Evolutionary conservation across 2,329 filamentous ascomycete species (phyloP).

Genomic region (Epichloe brachyelytri): DNA sequence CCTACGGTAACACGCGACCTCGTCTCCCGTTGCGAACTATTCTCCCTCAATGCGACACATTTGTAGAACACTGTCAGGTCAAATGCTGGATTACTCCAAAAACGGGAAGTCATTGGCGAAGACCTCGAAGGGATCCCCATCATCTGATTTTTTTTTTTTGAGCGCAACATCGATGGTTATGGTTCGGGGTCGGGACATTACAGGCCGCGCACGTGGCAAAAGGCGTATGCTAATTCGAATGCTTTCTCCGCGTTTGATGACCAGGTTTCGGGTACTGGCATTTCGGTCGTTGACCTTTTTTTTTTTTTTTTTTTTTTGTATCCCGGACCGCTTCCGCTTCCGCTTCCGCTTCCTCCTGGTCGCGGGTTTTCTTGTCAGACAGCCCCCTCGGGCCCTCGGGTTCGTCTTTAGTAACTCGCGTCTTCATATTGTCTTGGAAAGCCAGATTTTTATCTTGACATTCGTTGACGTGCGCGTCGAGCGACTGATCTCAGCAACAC

Average conservation of each 20-base stretch:
- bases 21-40: background rate
- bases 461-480: too few relatives aligned
- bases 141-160: background rate
- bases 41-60: background rate
- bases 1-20: background rate
- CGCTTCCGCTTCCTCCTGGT: background rate
- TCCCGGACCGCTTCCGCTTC: background rate
- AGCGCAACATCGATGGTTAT: background rate
- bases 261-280: background rate
- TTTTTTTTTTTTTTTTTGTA: background rate
- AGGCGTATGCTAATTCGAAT: background rate
- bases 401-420: background rate
- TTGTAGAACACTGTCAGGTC: background rate
- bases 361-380: background rate
- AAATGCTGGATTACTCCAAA: background rate
- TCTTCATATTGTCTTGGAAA: too few relatives aligned
- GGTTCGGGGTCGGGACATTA: background rate
- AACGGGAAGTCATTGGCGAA: background rate
- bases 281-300: background rate
- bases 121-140: background rate
- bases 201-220: background rate
- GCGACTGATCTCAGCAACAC: too few relatives aligned
- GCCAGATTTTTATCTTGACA: too few relatives aligned
- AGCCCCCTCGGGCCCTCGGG: background rate
- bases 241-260: background rate